Percentiles rank a stretch among this genome's conserved stretches.
Evolutionary conservation across 345 rosid species (phyloP).

Genomic region (Pugionium cornutum): DNA sequence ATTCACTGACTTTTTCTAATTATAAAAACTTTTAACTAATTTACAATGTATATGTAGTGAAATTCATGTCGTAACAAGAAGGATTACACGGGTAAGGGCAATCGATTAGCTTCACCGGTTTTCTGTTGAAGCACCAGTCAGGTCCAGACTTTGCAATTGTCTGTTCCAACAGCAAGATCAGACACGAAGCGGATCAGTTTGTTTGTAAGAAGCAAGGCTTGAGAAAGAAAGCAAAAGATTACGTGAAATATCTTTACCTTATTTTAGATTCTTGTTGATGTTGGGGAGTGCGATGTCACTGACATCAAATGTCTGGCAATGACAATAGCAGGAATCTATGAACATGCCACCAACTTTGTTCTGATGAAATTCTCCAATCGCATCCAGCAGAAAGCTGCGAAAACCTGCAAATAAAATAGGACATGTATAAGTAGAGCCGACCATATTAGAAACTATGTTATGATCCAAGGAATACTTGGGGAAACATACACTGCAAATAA

Average conservation of each 20-base stretch:
- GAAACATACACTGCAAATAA: constrained; percentile 66
- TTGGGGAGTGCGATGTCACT: constrained; percentile 72
- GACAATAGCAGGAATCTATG: constrained; percentile 80
- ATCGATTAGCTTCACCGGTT: constrained; percentile 64
- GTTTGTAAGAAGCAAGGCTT: constrained; percentile 18
- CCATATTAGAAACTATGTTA: neutral
- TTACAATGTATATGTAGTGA: constrained; percentile 16
- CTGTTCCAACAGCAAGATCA: constrained; percentile 44
- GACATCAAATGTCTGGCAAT: constrained; percentile 67
- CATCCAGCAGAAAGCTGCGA: constrained; percentile 63
- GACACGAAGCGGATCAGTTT: neutral
- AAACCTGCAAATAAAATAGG: constrained; percentile 47
- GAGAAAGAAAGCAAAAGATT: constrained; percentile 15
- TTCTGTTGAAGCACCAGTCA: constrained; percentile 78
- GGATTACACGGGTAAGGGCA: constrained; percentile 92
- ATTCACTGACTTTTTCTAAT: constrained; percentile 19
- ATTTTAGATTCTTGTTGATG: constrained; percentile 62
- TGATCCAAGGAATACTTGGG: constrained; percentile 50
- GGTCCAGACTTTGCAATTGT: constrained; percentile 82
- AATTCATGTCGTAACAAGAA: constrained; percentile 71
- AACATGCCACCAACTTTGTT: constrained; percentile 57
- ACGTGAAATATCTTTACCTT: constrained; percentile 46
- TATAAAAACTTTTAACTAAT: constrained; percentile 1
- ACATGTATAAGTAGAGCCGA: neutral
- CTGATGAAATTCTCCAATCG: constrained; percentile 50